Percentiles rank a stretch among this genome's conserved stretches.
Evolutionary conservation across 2,329 filamentous ascomycete genomes (phyloP).

Genomic region (Magnaporthales sp.): DNA sequence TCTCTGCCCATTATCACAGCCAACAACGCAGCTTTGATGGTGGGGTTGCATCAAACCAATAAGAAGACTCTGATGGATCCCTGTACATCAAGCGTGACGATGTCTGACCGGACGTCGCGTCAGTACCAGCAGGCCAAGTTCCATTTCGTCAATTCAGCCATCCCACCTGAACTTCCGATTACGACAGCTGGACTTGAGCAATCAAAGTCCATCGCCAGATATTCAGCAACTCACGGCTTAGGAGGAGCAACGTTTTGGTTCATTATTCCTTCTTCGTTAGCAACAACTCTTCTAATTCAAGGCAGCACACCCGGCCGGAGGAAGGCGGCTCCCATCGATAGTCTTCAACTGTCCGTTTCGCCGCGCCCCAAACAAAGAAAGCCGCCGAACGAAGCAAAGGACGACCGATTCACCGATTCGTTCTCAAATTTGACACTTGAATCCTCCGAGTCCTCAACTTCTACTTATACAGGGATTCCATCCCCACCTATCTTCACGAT

Average conservation of each 20-base stretch:
- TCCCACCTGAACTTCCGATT: background rate
- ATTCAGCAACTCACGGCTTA: background rate
- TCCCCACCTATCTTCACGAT: slow-evolving; percentile 32
- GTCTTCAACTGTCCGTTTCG: background rate
- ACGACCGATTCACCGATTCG: background rate
- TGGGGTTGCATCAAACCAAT: background rate
- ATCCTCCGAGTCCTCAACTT: background rate
- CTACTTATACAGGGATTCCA: background rate
- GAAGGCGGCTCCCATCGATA: background rate
- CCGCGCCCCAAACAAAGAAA: background rate
- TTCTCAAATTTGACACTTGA: background rate
- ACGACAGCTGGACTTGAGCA: background rate
- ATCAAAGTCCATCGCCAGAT: background rate
- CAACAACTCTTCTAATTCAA: background rate
- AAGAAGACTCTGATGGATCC: background rate
- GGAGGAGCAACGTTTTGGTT: background rate
- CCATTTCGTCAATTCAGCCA: background rate
- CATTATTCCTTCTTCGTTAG: background rate
- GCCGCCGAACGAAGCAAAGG: background rate
- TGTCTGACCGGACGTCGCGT: background rate
- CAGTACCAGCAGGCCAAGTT: background rate
- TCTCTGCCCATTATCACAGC: background rate
- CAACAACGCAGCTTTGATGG: background rate
- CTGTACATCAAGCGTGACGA: background rate
- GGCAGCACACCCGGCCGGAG: background rate